These are phyloP conservation scores for Aegle marmelos DNA, from an alignment of 345 rosid species.

Conservation along the genomic window DNA sequence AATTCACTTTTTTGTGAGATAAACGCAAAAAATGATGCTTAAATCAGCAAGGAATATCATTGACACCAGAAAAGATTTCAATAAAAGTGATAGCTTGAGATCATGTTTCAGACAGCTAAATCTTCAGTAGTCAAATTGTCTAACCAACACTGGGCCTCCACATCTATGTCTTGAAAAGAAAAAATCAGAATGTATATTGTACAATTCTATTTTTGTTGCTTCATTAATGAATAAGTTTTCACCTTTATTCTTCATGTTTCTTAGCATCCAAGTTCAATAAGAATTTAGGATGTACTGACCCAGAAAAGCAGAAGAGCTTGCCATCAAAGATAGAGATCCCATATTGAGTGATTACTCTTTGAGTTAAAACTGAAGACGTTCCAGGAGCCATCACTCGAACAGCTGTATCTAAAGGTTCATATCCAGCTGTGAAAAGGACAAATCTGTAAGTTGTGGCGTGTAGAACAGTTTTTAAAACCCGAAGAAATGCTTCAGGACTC, in stretches of 20 bases:
- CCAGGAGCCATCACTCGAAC: conserved; percentile 26
- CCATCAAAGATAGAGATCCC: conserved; percentile 42
- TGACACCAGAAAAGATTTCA: background rate
- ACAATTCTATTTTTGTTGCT: background rate
- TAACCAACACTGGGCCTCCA: background rate
- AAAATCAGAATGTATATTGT: background rate
- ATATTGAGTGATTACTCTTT: conserved; percentile 25
- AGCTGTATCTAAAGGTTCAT: conserved; percentile 52
- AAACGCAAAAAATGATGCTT: background rate
- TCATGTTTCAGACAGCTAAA: background rate
- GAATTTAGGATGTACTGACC: conserved; percentile 33
- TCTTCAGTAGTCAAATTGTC: background rate
- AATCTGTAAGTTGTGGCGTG: conserved; percentile 46
- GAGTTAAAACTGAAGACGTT: conserved; percentile 19
- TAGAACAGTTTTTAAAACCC: conserved; percentile 40
- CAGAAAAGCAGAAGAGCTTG: conserved; percentile 53
- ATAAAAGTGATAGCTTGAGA: background rate
- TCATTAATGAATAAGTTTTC: background rate
- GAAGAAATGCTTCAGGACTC: conserved; percentile 52
- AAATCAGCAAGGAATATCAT: background rate
- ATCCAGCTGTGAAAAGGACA: conserved; percentile 55
- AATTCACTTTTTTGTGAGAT: background rate
- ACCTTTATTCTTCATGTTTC: background rate
- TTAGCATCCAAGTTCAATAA: background rate
- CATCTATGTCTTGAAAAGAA: background rate